Evolutionary conservation across 2,329 filamentous ascomycete species (phyloP).

Genomic region (Colletotrichum brevisporum): DNA sequence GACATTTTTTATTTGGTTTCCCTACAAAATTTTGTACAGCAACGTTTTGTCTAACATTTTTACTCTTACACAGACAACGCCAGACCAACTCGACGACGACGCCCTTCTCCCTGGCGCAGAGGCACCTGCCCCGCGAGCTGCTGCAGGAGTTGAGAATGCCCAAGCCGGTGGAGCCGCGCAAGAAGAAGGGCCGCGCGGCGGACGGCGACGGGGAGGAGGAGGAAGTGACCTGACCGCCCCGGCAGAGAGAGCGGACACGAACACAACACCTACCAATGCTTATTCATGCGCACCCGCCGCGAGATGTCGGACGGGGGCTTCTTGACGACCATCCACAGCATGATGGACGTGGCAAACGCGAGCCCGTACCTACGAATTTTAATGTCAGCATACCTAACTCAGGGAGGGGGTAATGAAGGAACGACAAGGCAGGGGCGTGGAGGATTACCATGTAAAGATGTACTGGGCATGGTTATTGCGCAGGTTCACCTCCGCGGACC

Average conservation of each 20-base stretch:
- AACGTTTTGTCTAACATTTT: constrained; percentile 40
- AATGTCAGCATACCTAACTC: constrained; percentile 23
- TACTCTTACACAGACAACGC: constrained; percentile 77
- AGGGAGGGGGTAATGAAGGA: neutral
- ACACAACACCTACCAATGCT: constrained; percentile 71
- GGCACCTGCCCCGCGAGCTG: constrained; percentile 84
- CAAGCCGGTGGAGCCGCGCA: constrained; percentile 57
- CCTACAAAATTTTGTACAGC: constrained; percentile 29
- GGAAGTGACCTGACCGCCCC: constrained; percentile 20
- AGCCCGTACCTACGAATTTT: constrained; percentile 80
- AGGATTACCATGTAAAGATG: constrained; percentile 91
- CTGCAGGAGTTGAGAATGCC: constrained; percentile 85
- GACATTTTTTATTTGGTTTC: constrained; percentile 34
- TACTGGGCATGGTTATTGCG: constrained; percentile 98
- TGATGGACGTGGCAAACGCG: constrained; percentile 87
- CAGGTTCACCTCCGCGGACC: constrained; percentile 90
- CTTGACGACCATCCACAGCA: constrained; percentile 96
- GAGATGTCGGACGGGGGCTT: constrained; percentile 83
- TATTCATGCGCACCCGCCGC: constrained; percentile 82
- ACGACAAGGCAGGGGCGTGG: neutral
- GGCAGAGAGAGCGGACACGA: too few species aligned
- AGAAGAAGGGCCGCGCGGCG: constrained; percentile 54
- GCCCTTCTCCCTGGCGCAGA: constrained; percentile 87
- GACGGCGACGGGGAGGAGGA: constrained; percentile 36
- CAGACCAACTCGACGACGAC: constrained; percentile 80